Percentiles rank a stretch among this genome's conserved stretches.
phyloP scores from a whole-genome alignment of 148 eudicot species.

The Camellia granthamiana region DNA sequence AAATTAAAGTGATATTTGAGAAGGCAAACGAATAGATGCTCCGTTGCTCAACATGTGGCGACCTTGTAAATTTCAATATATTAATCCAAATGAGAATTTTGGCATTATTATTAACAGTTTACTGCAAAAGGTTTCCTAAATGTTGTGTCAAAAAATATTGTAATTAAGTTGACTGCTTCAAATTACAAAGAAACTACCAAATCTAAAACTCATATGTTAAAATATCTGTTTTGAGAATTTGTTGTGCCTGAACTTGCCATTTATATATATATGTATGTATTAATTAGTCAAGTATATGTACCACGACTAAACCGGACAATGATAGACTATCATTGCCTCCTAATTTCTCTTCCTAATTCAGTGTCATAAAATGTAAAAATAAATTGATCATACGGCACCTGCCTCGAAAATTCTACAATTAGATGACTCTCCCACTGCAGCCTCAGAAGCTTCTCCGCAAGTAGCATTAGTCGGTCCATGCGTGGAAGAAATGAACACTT shows the following conservation, averaged over 20 bases:
- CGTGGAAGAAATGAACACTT: conserved; percentile 18
- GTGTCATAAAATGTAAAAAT: neutral
- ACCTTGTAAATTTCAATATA: neutral
- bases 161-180: neutral
- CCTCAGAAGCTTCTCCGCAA: conserved; percentile 19
- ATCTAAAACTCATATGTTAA: neutral
- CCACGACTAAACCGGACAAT: neutral
- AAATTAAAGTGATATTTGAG: neutral
- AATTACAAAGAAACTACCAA: neutral
- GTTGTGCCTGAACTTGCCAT: neutral
- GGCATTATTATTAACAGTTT: neutral
- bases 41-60: neutral
- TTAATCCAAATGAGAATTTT: neutral
- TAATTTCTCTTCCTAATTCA: neutral
- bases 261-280: neutral
- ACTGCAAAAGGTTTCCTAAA: neutral
- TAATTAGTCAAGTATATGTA: neutral
- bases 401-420: conserved; percentile 44
- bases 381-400: conserved; percentile 13
- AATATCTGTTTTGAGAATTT: neutral
- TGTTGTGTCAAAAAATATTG: neutral
- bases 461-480: conserved; percentile 17
- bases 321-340: neutral
- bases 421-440: conserved; percentile 25
- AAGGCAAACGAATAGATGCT: neutral